Conservation (phyloP, 2,329 filamentous ascomycete species). For the Aspergillus intermedius region DNA sequence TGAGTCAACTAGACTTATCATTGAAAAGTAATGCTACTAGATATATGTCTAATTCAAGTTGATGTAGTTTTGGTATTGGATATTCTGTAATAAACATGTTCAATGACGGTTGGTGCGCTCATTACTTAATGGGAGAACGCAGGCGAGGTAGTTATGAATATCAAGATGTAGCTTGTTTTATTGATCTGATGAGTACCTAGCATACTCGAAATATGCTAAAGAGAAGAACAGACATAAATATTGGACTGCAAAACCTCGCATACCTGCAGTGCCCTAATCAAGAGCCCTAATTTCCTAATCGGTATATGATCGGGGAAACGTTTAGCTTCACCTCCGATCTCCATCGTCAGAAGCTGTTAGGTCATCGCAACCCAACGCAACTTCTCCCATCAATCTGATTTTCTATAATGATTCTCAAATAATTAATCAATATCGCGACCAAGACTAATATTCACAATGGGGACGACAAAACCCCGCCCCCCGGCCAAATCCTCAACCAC, state of each 20-base stretch:
- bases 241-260: too few species aligned
- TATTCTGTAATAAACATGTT: too few species aligned
- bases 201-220: too few species aligned
- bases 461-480: constrained; percentile 29
- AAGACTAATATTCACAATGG: constrained; percentile 16
- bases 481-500: constrained; percentile 48
- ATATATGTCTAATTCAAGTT: background rate
- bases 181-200: too few species aligned
- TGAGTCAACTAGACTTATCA: background rate
- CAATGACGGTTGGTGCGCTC: too few species aligned
- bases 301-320: constrained; percentile 6
- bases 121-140: too few species aligned
- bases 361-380: background rate
- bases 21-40: too few species aligned
- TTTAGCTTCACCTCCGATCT: constrained; percentile 7
- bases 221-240: too few species aligned
- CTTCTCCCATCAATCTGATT: background rate
- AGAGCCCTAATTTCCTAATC: constrained; percentile 19
- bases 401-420: background rate
- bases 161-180: too few species aligned
- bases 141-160: too few species aligned
- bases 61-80: background rate
- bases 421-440: background rate
- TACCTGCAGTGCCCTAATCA: constrained; percentile 12
- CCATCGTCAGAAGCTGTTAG: constrained; percentile 2